Percentiles rank a stretch among this genome's conserved stretches.
Evolutionary conservation across 495 filamentous ascomycete species (phyloP).

Genomic region (Penicillium bovifimosum): DNA sequence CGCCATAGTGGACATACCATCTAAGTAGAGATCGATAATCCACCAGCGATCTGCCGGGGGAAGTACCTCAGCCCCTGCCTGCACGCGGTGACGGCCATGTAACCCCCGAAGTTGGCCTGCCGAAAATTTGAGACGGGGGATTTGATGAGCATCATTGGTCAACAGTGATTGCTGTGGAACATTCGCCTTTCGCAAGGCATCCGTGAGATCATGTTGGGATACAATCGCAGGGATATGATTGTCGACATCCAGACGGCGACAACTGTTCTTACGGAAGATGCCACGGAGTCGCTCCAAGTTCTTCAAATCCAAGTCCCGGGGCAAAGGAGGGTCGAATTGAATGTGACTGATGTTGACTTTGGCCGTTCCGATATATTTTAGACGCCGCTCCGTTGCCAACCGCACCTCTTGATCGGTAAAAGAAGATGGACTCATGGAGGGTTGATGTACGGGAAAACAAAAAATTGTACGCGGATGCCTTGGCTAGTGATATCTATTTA

Average conservation of each 20-base stretch:
- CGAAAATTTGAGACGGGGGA: slow-evolving; percentile 8
- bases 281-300: slow-evolving; percentile 18
- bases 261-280: slow-evolving; percentile 17
- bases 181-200: slow-evolving; percentile 1
- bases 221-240: slow-evolving; percentile 23
- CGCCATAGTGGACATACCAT: not conserved
- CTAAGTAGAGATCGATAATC: slow-evolving; percentile 28
- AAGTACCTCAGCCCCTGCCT: slow-evolving; percentile 20
- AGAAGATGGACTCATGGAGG: not conserved
- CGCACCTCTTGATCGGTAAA: slow-evolving; percentile 7
- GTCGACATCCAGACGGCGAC: slow-evolving; percentile 14
- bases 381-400: not conserved
- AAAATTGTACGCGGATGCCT: too few relatives aligned
- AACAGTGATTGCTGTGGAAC: slow-evolving; percentile 1
- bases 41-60: slow-evolving; percentile 25
- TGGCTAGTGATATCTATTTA: too few relatives aligned
- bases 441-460: not conserved
- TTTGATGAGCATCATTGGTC: not conserved
- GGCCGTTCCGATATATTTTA: slow-evolving; percentile 5
- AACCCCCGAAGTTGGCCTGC: slow-evolving; percentile 18
- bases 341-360: slow-evolving; percentile 14
- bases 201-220: slow-evolving; percentile 6
- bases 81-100: slow-evolving; percentile 26
- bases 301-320: slow-evolving; percentile 7
- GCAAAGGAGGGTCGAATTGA: slow-evolving; percentile 8